Base-by-base conservation (phyloP, 2,329 filamentous ascomycete species). In the Exophiala oligosperma region DNA sequence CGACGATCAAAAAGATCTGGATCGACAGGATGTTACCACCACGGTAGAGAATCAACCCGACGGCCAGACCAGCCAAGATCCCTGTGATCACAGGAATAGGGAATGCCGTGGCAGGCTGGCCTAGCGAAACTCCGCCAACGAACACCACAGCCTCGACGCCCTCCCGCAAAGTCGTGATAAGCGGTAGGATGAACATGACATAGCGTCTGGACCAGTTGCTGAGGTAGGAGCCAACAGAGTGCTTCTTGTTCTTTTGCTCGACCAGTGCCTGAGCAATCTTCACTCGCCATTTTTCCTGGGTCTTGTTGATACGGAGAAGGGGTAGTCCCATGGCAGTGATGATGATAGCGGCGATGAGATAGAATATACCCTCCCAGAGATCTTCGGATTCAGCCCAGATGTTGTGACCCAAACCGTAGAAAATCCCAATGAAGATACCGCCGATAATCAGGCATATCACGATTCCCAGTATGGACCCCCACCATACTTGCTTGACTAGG, bases 111-210 rank as follows among this genome's bases (percentile, higher is more conserved):
- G 90, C 90, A 0, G 91, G 90, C 3, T 88, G 78, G 0, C 86
- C 84, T 54, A 96, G 85, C 2, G 88, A 88, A 4, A 96, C 91
- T 23, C 91, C 92, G 11, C 90, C 90, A 54, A 95, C 85, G 72
- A 95, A 96, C 24, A 96, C 83, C 35, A 96, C 87, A 0, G 88
- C 90, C 72, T 96, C 92, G 28, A 96, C 82, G 1, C 91, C 91
- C 72, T 96, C 91, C 38, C 92, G 81, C 12, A 96, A 76, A 17
- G 93, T 88, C 0, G 91, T 96, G 70, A 96, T 81, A 73, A 96
- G 94, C 0, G 92, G 92, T 54, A 96, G 77, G 47, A 90, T 74
- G 71, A 95, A 94, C 88, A 96, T 91, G 69, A 87, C 85, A 70
- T 96, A 93, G 72, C 89, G 91, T 71, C 92, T 87, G 23, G 79